A percentile compares a stretch with the other conserved stretches of the same genome.
phyloP scores from a whole-genome alignment of 2,329 filamentous ascomycete species.

The Sporothrix pseudoabietina region DNA sequence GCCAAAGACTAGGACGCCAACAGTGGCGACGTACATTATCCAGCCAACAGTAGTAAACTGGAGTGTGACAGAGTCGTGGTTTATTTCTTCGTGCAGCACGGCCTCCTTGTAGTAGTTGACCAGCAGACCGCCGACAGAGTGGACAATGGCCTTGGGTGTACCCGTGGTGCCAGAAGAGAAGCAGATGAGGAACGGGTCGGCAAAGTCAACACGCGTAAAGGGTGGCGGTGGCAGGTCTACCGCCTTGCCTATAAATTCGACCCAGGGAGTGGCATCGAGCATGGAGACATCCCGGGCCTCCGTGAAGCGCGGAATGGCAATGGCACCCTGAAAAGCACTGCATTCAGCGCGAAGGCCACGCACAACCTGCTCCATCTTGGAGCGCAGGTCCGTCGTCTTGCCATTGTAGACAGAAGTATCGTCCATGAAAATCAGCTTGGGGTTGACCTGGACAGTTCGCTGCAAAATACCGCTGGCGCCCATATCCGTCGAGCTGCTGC shows the following conservation, averaged over 20 bases:
- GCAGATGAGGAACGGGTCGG: conserved; percentile 75
- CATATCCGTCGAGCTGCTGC: conserved; percentile 79
- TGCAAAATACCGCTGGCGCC: conserved; percentile 77
- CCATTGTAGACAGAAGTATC: conserved; percentile 80
- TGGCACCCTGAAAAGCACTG: conserved; percentile 61
- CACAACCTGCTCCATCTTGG: conserved; percentile 70
- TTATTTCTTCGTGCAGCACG: conserved; percentile 51
- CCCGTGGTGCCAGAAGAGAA: conserved; percentile 84
- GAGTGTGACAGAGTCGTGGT: conserved; percentile 47
- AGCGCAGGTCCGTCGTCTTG: conserved; percentile 68
- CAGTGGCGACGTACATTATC: conserved; percentile 80
- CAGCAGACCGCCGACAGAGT: conserved; percentile 68
- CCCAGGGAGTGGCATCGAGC: conserved; percentile 50
- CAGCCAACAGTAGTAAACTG: conserved; percentile 73
- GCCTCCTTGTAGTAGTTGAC: conserved; percentile 62
- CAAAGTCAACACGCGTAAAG: conserved; percentile 66
- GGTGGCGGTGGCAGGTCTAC: conserved; percentile 42
- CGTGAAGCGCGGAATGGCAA: conserved; percentile 68
- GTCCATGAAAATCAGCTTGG: conserved; percentile 81
- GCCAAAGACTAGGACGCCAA: conserved; percentile 62
- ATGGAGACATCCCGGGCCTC: conserved; percentile 58
- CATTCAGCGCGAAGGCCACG: conserved; percentile 61
- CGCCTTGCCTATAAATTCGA: conserved; percentile 46
- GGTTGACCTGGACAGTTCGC: conserved; percentile 71
- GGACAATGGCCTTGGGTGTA: conserved; percentile 82